phyloP scores from a whole-genome alignment of 2,329 filamentous ascomycete genomes.

The Ascochyta fabae region DNA sequence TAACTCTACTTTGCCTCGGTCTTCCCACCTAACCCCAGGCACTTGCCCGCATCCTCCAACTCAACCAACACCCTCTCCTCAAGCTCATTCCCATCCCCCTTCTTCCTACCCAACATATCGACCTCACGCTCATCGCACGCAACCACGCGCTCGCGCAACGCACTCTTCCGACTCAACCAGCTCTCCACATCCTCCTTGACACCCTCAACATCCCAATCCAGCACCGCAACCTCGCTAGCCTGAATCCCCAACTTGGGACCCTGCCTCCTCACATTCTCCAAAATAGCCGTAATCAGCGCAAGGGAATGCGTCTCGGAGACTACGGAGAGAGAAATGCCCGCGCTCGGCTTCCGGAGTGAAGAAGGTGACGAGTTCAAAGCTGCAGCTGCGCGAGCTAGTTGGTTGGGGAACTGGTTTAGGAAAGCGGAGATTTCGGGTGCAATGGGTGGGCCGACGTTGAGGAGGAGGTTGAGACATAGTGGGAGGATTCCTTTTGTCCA shows the following conservation, averaged over 20 bases:
- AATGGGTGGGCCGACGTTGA: constrained; percentile 78
- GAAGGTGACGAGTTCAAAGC: constrained; percentile 66
- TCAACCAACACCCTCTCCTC: constrained; percentile 74
- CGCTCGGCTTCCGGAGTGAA: constrained; percentile 1
- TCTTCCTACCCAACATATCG: constrained; percentile 58
- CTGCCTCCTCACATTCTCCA: constrained; percentile 68
- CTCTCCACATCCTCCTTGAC: constrained; percentile 85
- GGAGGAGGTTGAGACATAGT: constrained; percentile 84
- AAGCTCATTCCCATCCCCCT: constrained; percentile 61
- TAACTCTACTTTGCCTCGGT: constrained; percentile 13
- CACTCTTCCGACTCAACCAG: constrained; percentile 72
- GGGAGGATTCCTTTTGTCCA: constrained; percentile 91
- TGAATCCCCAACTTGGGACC: constrained; percentile 56
- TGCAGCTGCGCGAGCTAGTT: constrained; percentile 74
- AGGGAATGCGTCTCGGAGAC: constrained; percentile 81
- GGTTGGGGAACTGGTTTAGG: constrained; percentile 84
- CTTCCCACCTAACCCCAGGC: constrained; percentile 40
- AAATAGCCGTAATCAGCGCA: constrained; percentile 74
- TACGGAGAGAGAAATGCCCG: constrained; percentile 72
- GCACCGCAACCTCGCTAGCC: constrained; percentile 68
- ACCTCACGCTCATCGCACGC: constrained; percentile 75
- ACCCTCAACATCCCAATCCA: constrained; percentile 75
- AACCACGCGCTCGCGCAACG: constrained; percentile 75
- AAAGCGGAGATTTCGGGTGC: constrained; percentile 86
- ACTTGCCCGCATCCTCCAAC: constrained; percentile 45